Base-by-base conservation (phyloP, 2,329 filamentous ascomycete species). In the Knufia fluminis region DNA sequence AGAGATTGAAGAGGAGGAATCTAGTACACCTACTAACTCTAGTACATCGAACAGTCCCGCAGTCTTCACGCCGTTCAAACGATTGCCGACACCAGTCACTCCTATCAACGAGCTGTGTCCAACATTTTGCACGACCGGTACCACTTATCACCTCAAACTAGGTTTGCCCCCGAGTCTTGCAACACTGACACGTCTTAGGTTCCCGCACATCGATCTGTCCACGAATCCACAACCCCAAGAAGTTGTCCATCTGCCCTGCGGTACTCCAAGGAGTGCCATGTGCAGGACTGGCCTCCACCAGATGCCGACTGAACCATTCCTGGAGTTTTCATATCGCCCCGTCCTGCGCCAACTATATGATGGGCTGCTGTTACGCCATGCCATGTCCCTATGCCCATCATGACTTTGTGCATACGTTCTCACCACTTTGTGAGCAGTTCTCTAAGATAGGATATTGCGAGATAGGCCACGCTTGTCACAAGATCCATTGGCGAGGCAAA, bases 211-310 rank as follows among this genome's bases (percentile, higher is more conserved):
- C 85, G 6, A 72, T 70, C 42, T 98, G 92, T 68, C 83, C 78
- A 49, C 92, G 85, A 64, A 72, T 82, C 44, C 92, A 98, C 73
- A 86, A 98, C 63, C 79, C 85, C 36, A 74, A 80, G 64, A 94
- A 87, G 70, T 86, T 94, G 61, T 86, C 91, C 49, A 82, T 92
- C 50, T 98, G 92, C 80, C 92, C 87, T 68, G 82, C 86, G 48
- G 89, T 85, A 10, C 45, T 48, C 6, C 45, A 20, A 10, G 28
- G 23, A 10, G 23, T 24, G n/a, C 45, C 35, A 2, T 48, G 45
- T 48, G 7, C 3, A 12, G 19, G 23, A 2, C 35, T 45, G 12
- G 24, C 3, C 8, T 26, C 14, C 10, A 14, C 17, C n/a, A 3
- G 26, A 17, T 48, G 45, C 45, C 35, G 16, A 14, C 17, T 48